phyloP scores from a whole-genome alignment of 495 filamentous ascomycete genomes.

The Niebla homalea region DNA sequence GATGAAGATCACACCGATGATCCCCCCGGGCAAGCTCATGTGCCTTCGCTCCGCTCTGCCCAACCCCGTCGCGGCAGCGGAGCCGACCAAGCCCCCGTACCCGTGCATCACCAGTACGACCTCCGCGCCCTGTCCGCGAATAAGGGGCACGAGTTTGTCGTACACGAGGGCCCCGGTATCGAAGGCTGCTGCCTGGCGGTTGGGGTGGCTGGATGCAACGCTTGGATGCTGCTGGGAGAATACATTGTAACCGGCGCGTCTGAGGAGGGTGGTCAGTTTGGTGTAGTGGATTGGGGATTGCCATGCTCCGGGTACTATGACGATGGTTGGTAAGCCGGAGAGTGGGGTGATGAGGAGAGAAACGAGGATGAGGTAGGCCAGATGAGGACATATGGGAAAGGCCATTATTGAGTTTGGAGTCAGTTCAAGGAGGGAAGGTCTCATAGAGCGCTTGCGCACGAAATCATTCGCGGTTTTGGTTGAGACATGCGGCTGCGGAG shows the following conservation, averaged over 20 bases:
- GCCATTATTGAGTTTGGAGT: no score
- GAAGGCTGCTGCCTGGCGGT: neutral
- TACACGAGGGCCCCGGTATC: slow-evolving; percentile 6
- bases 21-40: slow-evolving; percentile 17
- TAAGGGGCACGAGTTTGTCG: neutral
- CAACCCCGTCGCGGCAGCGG: slow-evolving; percentile 15
- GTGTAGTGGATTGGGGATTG: slow-evolving; percentile 24
- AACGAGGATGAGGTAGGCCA: no score
- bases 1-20: slow-evolving; percentile 21
- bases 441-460: no score
- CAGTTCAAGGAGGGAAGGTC: no score
- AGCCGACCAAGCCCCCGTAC: slow-evolving; percentile 23
- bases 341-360: no score
- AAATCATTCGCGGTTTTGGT: no score
- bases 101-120: slow-evolving; percentile 23
- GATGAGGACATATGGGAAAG: no score
- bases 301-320: slow-evolving; percentile 38
- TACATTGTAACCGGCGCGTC: slow-evolving; percentile 24
- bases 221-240: slow-evolving; percentile 27
- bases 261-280: slow-evolving; percentile 24
- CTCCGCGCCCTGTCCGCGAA: slow-evolving; percentile 15
- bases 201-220: slow-evolving; percentile 3
- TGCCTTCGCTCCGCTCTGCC: slow-evolving; percentile 12
- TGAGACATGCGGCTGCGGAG: no score
- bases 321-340: slow-evolving; percentile 7